Evolutionary conservation across 768 basidiomycete species (phyloP).

Genomic region (Trametes cingulata): DNA sequence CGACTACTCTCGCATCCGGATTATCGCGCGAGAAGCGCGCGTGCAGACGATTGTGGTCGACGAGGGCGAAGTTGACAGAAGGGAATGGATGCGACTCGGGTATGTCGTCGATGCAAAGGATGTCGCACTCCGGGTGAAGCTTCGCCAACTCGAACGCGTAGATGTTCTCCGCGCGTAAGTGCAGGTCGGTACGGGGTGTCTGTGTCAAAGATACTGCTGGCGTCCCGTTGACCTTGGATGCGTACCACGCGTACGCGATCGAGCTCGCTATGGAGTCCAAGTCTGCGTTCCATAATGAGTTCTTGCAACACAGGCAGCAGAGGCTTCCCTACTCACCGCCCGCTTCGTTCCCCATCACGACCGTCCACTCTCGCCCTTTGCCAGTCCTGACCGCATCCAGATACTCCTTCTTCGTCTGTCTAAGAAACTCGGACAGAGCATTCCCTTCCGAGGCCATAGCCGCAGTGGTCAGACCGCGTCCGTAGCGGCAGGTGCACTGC

Average conservation of each 20-base stretch:
- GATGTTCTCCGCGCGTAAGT: constrained; percentile 84
- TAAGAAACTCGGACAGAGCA: constrained; percentile 13
- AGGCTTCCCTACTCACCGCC: constrained; percentile 60
- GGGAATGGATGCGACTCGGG: constrained; percentile 43
- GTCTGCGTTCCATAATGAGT: constrained; percentile 47
- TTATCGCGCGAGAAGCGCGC: constrained; percentile 42
- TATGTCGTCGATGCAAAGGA: constrained; percentile 67
- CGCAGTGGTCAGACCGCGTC: background rate
- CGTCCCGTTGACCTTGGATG: constrained; percentile 41
- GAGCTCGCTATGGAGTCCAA: constrained; percentile 88
- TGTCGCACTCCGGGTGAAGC: constrained; percentile 49
- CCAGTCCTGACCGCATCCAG: constrained; percentile 52
- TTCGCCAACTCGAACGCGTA: constrained; percentile 67
- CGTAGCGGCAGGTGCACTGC: background rate
- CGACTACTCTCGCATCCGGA: constrained; percentile 55
- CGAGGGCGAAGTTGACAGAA: constrained; percentile 69
- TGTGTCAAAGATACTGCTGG: constrained; percentile 73
- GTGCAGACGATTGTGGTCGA: constrained; percentile 85
- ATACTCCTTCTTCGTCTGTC: constrained; percentile 52
- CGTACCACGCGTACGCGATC: constrained; percentile 80
- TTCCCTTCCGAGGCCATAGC: background rate
- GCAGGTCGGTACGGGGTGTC: constrained; percentile 65
- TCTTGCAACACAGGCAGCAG: background rate
- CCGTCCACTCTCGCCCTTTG: constrained; percentile 66
- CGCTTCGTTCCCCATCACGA: constrained; percentile 96